Evolutionary conservation across 2,329 filamentous ascomycete species (phyloP).

Genomic region (Trematosphaeria pertusa): DNA sequence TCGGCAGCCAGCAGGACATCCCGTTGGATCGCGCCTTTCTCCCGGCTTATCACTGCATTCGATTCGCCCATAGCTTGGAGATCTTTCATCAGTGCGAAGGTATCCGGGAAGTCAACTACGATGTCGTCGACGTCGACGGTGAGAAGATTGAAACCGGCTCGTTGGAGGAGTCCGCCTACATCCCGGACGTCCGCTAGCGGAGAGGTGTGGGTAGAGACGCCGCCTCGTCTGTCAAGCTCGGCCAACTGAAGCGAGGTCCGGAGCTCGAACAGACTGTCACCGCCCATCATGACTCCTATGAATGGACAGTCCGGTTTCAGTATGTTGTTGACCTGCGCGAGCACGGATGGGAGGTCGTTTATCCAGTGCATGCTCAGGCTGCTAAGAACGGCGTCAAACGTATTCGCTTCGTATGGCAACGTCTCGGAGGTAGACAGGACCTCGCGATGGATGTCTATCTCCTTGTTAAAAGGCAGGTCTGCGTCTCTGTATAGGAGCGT

Average conservation of each 20-base stretch:
- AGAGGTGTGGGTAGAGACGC: conserved; percentile 88
- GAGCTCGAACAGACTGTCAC: conserved; percentile 91
- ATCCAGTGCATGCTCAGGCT: conserved; percentile 95
- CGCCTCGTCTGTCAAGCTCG: conserved; percentile 88
- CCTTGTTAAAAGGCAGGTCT: conserved; percentile 74
- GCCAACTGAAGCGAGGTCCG: conserved; percentile 92
- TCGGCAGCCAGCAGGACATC: conserved; percentile 89
- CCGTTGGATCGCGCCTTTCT: conserved; percentile 75
- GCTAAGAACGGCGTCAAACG: conserved; percentile 90
- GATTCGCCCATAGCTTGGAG: conserved; percentile 95
- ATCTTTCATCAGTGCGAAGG: conserved; percentile 90
- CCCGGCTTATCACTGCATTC: conserved; percentile 85
- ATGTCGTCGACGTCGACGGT: conserved; percentile 98
- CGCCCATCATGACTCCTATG: conserved; percentile 94
- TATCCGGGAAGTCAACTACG: conserved; percentile 90
- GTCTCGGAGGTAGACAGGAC: conserved; percentile 78
- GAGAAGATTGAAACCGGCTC: conserved; percentile 91
- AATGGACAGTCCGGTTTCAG: conserved; percentile 92
- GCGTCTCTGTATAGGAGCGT: conserved; percentile 81
- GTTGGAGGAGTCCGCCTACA: conserved; percentile 83
- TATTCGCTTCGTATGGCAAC: conserved; percentile 75
- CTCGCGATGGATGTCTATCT: conserved; percentile 74
- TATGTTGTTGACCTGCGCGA: conserved; percentile 83
- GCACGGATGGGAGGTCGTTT: conserved; percentile 88
- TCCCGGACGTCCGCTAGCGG: conserved; percentile 92